A percentile compares a stretch with the other conserved stretches of the same genome.
Conservation (phyloP, 495 filamentous ascomycete genomes). For the Sabuloglossum arenarium region DNA sequence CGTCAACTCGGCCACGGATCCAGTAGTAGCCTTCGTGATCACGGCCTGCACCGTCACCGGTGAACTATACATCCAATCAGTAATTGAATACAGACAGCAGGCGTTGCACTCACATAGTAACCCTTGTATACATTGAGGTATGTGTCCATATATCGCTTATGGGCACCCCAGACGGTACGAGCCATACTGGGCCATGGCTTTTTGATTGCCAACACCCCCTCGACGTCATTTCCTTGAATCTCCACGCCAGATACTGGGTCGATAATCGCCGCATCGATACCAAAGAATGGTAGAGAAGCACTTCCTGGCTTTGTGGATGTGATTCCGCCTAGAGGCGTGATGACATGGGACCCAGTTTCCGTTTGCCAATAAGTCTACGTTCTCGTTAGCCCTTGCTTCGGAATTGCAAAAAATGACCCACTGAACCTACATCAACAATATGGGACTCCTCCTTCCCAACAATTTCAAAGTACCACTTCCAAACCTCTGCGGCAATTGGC, state of each 20-base stretch:
- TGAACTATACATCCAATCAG: constrained; percentile 48
- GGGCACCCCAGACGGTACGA: constrained; percentile 91
- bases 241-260: constrained; percentile 91
- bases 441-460: constrained; percentile 90
- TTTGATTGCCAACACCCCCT: constrained; percentile 96
- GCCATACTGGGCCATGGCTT: constrained; percentile 98
- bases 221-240: constrained; percentile 88
- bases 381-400: constrained; percentile 3
- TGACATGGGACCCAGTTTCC: constrained; percentile 90
- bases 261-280: constrained; percentile 94
- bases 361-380: constrained; percentile 99
- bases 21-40: constrained; percentile 99
- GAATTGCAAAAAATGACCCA: background rate
- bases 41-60: constrained; percentile 88
- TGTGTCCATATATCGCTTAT: constrained; percentile 97
- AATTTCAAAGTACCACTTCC: constrained; percentile 98
- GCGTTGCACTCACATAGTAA: constrained; percentile 59
- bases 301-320: constrained; percentile 64
- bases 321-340: constrained; percentile 52
- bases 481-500: constrained; percentile 94
- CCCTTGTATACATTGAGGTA: constrained; percentile 97
- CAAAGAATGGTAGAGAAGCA: constrained; percentile 80
- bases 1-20: constrained; percentile 97
- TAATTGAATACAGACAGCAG: background rate
- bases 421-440: constrained; percentile 66